Evolutionary conservation across 2,329 filamentous ascomycete species (phyloP).

Genomic region (Dothideomycetes sp.): DNA sequence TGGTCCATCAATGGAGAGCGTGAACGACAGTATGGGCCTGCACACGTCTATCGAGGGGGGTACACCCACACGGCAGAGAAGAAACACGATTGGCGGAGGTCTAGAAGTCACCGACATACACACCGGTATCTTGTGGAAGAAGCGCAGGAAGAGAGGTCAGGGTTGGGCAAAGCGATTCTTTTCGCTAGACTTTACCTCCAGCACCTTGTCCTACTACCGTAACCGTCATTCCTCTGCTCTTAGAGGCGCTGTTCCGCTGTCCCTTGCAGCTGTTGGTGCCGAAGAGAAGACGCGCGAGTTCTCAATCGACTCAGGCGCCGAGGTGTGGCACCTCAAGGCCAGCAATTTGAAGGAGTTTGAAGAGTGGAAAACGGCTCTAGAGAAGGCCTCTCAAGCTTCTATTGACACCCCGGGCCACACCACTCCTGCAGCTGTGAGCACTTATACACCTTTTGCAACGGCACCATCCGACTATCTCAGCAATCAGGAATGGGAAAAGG

Average conservation of each 20-base stretch:
- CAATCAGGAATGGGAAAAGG: constrained; percentile 63
- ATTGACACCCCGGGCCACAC: constrained; percentile 12
- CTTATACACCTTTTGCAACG: background rate
- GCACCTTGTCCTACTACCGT: constrained; percentile 92
- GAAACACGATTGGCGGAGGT: background rate
- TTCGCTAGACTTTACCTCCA: constrained; percentile 87
- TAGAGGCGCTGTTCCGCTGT: constrained; percentile 83
- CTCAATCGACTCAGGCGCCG: constrained; percentile 90
- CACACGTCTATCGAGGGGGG: constrained; percentile 12
- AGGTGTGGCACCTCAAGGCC: constrained; percentile 90
- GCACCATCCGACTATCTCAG: background rate
- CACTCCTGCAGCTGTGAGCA: constrained; percentile 1
- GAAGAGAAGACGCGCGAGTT: constrained; percentile 85
- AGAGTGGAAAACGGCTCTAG: constrained; percentile 76
- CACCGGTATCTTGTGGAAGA: constrained; percentile 77
- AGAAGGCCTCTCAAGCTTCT: constrained; percentile 58
- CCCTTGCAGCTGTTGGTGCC: constrained; percentile 79
- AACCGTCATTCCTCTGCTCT: constrained; percentile 87
- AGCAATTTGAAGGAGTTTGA: constrained; percentile 74
- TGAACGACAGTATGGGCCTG: constrained; percentile 26
- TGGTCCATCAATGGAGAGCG: constrained; percentile 32
- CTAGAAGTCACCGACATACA: constrained; percentile 48
- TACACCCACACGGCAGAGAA: background rate
- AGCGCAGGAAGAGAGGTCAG: constrained; percentile 84
- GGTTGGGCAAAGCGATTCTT: constrained; percentile 91